A percentile compares a stretch with the other conserved stretches of the same genome.
These are phyloP conservation scores for Kuraishia cidri DNA, from an alignment of 805 yeast species.

Conservation along the genomic window DNA sequence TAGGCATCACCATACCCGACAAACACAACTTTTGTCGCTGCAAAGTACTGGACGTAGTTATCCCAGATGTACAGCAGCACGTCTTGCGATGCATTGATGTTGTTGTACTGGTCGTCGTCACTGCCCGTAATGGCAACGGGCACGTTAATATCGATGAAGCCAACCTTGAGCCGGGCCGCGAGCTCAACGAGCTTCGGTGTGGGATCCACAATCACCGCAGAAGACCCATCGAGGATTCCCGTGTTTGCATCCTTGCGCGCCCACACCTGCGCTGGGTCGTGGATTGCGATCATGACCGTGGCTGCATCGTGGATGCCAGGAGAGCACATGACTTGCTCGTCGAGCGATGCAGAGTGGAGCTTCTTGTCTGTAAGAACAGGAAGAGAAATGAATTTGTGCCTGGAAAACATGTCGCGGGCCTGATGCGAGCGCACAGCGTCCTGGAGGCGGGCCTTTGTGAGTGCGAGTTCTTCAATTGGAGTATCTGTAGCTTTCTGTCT, in stretches of 20 bases:
- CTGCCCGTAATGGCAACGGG: slow-evolving; percentile 45
- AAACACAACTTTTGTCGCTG: slow-evolving; percentile 62
- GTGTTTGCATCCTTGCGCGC: slow-evolving; percentile 73
- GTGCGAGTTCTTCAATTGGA: slow-evolving; percentile 21
- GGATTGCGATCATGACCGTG: slow-evolving; percentile 65
- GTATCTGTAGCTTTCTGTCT: slow-evolving; percentile 31
- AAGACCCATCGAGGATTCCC: slow-evolving; percentile 67
- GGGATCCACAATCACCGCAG: slow-evolving; percentile 71
- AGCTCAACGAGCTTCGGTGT: slow-evolving; percentile 64
- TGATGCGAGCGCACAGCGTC: slow-evolving; percentile 76
- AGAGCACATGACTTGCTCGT: slow-evolving; percentile 63
- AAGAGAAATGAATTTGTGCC: slow-evolving; percentile 51
- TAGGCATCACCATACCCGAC: slow-evolving; percentile 89
- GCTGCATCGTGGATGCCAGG: slow-evolving; percentile 56
- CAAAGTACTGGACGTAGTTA: slow-evolving; percentile 72
- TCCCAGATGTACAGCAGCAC: slow-evolving; percentile 81
- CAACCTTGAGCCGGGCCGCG: slow-evolving; percentile 50
- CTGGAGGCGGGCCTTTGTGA: slow-evolving; percentile 43
- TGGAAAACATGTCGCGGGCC: slow-evolving; percentile 41
- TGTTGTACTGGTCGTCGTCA: slow-evolving; percentile 47
- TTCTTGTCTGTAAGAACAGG: slow-evolving; percentile 45
- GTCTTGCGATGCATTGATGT: slow-evolving; percentile 68
- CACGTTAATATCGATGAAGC: slow-evolving; percentile 76
- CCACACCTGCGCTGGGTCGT: slow-evolving; percentile 92
- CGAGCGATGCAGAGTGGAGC: slow-evolving; percentile 40